Evolutionary conservation across 768 basidiomycete genomes (phyloP).

Genomic region (Naganishia friedmannii): DNA sequence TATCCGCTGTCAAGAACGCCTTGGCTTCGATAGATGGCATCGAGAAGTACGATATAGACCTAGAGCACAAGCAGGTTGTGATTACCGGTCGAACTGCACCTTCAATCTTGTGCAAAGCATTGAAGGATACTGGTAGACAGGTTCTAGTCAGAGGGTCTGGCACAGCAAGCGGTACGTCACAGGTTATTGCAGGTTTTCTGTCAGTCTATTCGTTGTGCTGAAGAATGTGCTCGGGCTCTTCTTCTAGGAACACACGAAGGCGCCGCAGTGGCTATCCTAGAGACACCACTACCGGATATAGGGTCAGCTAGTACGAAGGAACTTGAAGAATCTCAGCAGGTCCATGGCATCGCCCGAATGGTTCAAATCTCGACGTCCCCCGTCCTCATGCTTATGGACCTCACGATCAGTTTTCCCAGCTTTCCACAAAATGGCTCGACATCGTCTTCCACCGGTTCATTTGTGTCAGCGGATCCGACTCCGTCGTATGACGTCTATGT

Average conservation of each 20-base stretch:
- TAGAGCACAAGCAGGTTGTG: conserved; percentile 47
- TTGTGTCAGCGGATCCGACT: background rate
- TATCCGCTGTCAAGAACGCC: conserved; percentile 42
- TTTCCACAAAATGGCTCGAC: conserved; percentile 29
- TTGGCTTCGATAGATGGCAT: conserved; percentile 42
- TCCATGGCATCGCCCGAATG: conserved; percentile 50
- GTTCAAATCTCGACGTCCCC: conserved; percentile 48
- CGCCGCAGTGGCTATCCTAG: conserved; percentile 50
- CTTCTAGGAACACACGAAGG: conserved; percentile 31
- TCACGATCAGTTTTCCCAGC: conserved; percentile 47
- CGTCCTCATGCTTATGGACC: conserved; percentile 44
- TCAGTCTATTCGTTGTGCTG: background rate
- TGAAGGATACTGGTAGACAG: conserved; percentile 33
- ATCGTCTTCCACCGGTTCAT: background rate
- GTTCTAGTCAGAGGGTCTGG: conserved; percentile 30
- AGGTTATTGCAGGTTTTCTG: background rate
- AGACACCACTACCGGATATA: conserved; percentile 48
- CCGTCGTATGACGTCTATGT: conserved; percentile 46
- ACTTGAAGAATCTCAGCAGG: conserved; percentile 46
- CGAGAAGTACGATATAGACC: conserved; percentile 49
- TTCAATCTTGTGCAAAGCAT: conserved; percentile 23
- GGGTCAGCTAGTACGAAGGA: conserved; percentile 29
- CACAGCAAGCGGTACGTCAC: conserved; percentile 21
- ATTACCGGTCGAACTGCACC: conserved; percentile 43
- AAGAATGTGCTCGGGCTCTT: background rate